A percentile compares a stretch with the other conserved stretches of the same genome.
phyloP scores from a whole-genome alignment of 225 moss, liverwort and hornwort species.

The Climacium dendroides region DNA sequence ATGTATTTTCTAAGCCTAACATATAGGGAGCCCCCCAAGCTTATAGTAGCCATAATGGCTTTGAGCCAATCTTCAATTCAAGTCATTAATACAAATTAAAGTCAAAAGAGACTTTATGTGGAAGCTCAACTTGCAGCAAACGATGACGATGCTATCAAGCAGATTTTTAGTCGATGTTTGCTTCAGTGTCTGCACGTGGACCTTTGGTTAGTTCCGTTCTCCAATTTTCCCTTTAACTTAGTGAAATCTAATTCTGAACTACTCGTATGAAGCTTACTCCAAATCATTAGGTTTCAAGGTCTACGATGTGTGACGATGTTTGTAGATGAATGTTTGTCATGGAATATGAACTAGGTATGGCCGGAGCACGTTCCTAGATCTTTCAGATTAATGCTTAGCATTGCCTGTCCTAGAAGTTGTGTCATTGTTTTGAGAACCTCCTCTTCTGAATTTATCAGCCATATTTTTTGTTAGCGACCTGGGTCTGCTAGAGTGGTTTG shows the following conservation, averaged over 20 bases:
- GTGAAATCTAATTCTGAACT: not conserved
- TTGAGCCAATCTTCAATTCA: no score
- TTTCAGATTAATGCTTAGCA: no score
- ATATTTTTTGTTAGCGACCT: not conserved
- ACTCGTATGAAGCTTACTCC: not conserved
- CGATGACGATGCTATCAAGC: constrained; percentile 81
- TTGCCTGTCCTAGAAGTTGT: not conserved
- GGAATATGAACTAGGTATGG: not conserved
- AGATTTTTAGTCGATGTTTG: constrained; percentile 88
- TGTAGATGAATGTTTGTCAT: not conserved
- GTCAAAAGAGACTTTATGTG: constrained; percentile 19
- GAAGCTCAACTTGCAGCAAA: constrained; percentile 85
- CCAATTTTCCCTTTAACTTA: not conserved
- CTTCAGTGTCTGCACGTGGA: constrained; percentile 88
- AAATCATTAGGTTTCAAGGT: not conserved
- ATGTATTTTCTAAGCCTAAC: no score
- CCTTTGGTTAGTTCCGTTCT: constrained; percentile 46
- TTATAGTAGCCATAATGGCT: no score
- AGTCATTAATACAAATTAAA: no score
- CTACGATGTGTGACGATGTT: not conserved
- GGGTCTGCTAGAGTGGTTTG: not conserved
- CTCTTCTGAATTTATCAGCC: not conserved
- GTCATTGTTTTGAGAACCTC: not conserved
- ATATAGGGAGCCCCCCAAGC: no score
- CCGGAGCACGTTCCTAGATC: no score